Evolutionary conservation across 2,329 filamentous ascomycete species (phyloP).

Genomic region (Talaromyces sp.): DNA sequence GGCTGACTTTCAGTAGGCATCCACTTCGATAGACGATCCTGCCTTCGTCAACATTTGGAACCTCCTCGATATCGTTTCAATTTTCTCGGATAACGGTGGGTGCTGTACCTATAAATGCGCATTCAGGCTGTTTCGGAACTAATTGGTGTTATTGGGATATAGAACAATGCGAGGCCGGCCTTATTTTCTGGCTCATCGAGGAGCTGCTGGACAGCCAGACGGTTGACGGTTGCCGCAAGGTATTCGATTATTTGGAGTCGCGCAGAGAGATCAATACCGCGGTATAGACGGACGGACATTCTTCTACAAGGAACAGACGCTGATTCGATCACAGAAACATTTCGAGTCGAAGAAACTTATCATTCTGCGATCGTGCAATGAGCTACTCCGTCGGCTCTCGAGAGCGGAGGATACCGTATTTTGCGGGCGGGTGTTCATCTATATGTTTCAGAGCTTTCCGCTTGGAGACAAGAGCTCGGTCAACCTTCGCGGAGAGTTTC

Average conservation of each 20-base stretch:
- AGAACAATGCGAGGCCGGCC: slow-evolving; percentile 66
- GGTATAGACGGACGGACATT: slow-evolving; percentile 41
- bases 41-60: slow-evolving; percentile 87
- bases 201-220: slow-evolving; percentile 95
- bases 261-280: slow-evolving; percentile 82
- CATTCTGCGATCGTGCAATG: slow-evolving; percentile 91
- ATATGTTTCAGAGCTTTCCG: slow-evolving; percentile 96
- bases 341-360: slow-evolving; percentile 81
- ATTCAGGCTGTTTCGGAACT: not conserved
- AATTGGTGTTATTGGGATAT: slow-evolving; percentile 23
- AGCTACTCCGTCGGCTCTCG: slow-evolving; percentile 87
- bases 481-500: slow-evolving; percentile 92
- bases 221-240: slow-evolving; percentile 80
- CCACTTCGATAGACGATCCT: slow-evolving; percentile 70
- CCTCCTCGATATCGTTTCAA: slow-evolving; percentile 82
- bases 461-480: slow-evolving; percentile 96
- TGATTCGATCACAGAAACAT: slow-evolving; percentile 49
- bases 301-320: slow-evolving; percentile 17
- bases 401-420: slow-evolving; percentile 95
- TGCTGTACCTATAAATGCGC: slow-evolving; percentile 26
- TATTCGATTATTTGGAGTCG: slow-evolving; percentile 95
- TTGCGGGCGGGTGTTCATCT: slow-evolving; percentile 96
- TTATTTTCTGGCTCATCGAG: slow-evolving; percentile 88
- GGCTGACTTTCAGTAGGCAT: slow-evolving; percentile 53
- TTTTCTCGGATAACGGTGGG: slow-evolving; percentile 76